Evolutionary conservation across 2,329 filamentous ascomycete species (phyloP).

Genomic region (Botryotinia convoluta): DNA sequence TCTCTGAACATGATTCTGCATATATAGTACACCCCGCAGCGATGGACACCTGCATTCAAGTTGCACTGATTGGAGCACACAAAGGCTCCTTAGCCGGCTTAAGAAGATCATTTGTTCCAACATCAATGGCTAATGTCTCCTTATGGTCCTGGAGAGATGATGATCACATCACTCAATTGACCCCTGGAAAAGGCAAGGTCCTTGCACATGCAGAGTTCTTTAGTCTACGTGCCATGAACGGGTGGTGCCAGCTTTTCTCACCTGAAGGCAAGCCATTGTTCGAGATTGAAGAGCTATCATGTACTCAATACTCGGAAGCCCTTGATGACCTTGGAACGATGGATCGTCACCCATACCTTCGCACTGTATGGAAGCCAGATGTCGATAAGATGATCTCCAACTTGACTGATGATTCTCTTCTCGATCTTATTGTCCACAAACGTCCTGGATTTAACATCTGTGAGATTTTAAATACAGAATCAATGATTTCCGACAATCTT

Average conservation of each 20-base stretch:
- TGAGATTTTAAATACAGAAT: background rate
- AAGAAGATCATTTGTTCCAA: slow-evolving; percentile 12
- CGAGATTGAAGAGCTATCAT: background rate
- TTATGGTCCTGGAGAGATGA: background rate
- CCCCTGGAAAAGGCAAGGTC: background rate
- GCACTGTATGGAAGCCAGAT: slow-evolving; percentile 17
- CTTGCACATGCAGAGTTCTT: background rate
- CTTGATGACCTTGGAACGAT: slow-evolving; percentile 1
- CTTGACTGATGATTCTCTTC: slow-evolving; percentile 1
- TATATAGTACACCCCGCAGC: slow-evolving; percentile 53
- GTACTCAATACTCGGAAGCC: slow-evolving; percentile 7
- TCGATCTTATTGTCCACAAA: slow-evolving; percentile 13
- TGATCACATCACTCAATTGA: background rate
- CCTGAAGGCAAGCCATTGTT: slow-evolving; percentile 4
- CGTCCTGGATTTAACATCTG: slow-evolving; percentile 2
- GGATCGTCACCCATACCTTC: slow-evolving; percentile 16
- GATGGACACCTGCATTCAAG: slow-evolving; percentile 54
- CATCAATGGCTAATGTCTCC: background rate
- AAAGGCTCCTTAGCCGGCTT: background rate
- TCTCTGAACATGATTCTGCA: slow-evolving; percentile 38
- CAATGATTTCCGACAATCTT: background rate
- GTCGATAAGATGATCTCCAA: background rate
- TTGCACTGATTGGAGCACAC: slow-evolving; percentile 23
- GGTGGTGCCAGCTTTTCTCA: slow-evolving; percentile 9
- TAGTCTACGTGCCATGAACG: background rate